phyloP scores from a whole-genome alignment of 345 rosid genomes.

The Acer negundo region DNA sequence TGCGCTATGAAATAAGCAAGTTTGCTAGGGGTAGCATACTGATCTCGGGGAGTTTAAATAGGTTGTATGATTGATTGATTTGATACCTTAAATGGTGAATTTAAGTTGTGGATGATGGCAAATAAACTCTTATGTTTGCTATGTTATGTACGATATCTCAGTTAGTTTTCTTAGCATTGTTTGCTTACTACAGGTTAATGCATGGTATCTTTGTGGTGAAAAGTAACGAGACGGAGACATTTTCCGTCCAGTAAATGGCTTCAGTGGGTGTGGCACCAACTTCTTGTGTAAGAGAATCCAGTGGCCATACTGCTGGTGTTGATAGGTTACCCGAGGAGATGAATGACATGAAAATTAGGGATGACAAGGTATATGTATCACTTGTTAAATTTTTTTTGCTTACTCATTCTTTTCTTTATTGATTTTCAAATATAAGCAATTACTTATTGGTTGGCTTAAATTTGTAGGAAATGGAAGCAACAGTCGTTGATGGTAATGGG shows the following conservation, averaged over 20 bases:
- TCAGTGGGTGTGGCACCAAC: constrained; percentile 65
- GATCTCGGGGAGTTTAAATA: neutral
- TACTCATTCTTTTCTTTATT: neutral
- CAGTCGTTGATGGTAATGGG: constrained; percentile 80
- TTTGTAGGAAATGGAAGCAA: constrained; percentile 92
- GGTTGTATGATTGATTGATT: constrained; percentile 3
- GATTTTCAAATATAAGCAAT: neutral
- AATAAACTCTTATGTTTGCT: neutral
- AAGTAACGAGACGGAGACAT: constrained; percentile 24
- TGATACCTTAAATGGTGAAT: neutral
- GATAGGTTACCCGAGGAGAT: constrained; percentile 79
- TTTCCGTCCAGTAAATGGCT: constrained; percentile 53
- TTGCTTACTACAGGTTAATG: constrained; percentile 32
- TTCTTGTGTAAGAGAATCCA: constrained; percentile 55
- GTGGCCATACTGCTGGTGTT: constrained; percentile 48
- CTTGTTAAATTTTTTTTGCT: neutral
- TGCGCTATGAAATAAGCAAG: neutral
- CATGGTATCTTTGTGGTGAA: constrained; percentile 20
- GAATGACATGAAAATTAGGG: constrained; percentile 90
- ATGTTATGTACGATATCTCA: neutral
- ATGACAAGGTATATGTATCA: constrained; percentile 49
- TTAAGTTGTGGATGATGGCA: neutral
- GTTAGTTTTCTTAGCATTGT: constrained; percentile 4
- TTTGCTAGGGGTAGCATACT: neutral
- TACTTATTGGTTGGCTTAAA: constrained; percentile 5